Evolutionary conservation across 345 rosid genomes (phyloP), one percentile per base, ranked within the genome.

Genomic region (Fremontodendron californicum): DNA sequence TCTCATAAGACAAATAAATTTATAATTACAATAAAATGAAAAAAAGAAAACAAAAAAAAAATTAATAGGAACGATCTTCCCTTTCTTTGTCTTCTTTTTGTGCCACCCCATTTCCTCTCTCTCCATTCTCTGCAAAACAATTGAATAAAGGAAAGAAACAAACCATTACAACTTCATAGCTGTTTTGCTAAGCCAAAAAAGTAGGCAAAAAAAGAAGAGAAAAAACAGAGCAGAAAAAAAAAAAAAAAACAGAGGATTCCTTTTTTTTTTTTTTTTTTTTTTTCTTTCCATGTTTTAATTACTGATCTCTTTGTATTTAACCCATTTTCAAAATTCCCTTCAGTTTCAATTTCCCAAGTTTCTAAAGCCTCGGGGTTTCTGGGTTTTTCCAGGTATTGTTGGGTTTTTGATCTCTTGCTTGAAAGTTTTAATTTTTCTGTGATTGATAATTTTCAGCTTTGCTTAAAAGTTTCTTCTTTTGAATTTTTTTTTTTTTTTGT

Each of bases 361-460:
- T 51, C 35, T 42, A 25, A 63, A 37, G 57, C 31, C 19, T 69
- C 15, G 3, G 42, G 43, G 19, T 45, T 42, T 79, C 68, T 77
- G 72, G 74, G 13, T 1, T 33, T 77, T 52, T 67, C 57, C 68
- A 66, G 86, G 86, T 79, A 45, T 72, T 75, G 6, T 33, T 75
- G 40, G 40, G 46, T 51, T 71, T 52, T 62, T 55, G 75, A 71
- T 79, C 78, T 19, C 45, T 76, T 64, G 45, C 77, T 73, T 76
- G 52, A 58, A 74, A 35, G n/a, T 57, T 73, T 27, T 52, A 33
- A 62, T 40, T 55, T 74, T 61, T 65, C 33, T 52, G 6, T 67
- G 58, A 48, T 76, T 21, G 79, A n/a, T 49, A 43, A 52, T 42
- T 70, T 40, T 39, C 66, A 12, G 66, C 9, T 55, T n/a, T 73